phyloP scores from a whole-genome alignment of 371 early-diverging fungal species.

The Circinella umbellata region DNA sequence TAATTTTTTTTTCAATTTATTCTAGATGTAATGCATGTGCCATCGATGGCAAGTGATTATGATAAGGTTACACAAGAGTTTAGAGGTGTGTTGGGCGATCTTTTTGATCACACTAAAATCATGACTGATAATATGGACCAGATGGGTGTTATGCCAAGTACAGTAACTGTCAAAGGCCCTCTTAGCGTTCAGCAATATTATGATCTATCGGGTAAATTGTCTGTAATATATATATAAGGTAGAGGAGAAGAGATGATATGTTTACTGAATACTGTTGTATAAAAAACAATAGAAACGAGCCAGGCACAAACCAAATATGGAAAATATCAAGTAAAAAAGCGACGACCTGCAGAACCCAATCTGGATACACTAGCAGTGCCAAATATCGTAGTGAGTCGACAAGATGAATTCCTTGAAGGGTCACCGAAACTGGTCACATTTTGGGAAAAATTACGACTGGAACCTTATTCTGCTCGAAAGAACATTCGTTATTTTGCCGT shows the following conservation, averaged over 20 bases:
- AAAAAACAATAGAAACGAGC: constrained; percentile 43
- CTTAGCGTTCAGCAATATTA: constrained; percentile 57
- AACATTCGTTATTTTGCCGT: constrained; percentile 61
- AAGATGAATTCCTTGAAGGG: constrained; percentile 65
- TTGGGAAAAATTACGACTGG: constrained; percentile 68
- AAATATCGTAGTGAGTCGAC: constrained; percentile 59
- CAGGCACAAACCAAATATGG: constrained; percentile 67
- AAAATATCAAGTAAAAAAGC: constrained; percentile 67
- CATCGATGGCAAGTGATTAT: constrained; percentile 21
- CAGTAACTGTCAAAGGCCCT: constrained; percentile 51
- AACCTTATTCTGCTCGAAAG: constrained; percentile 62
- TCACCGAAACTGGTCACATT: constrained; percentile 58
- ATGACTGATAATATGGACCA: constrained; percentile 15
- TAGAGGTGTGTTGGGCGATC: constrained; percentile 42
- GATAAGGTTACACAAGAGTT: constrained; percentile 42
- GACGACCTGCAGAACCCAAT: constrained; percentile 61
- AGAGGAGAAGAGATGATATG: not conserved
- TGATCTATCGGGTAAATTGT: constrained; percentile 46
- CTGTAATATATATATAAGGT: not conserved
- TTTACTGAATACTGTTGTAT: not conserved
- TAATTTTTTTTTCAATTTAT: not conserved
- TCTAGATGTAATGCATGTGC: constrained; percentile 14
- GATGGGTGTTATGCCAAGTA: constrained; percentile 39
- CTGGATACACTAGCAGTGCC: constrained; percentile 54
- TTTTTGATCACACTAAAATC: constrained; percentile 40